Evolutionary conservation across 2,329 filamentous ascomycete genomes (phyloP).

Genomic region (Aspergillus unguis): DNA sequence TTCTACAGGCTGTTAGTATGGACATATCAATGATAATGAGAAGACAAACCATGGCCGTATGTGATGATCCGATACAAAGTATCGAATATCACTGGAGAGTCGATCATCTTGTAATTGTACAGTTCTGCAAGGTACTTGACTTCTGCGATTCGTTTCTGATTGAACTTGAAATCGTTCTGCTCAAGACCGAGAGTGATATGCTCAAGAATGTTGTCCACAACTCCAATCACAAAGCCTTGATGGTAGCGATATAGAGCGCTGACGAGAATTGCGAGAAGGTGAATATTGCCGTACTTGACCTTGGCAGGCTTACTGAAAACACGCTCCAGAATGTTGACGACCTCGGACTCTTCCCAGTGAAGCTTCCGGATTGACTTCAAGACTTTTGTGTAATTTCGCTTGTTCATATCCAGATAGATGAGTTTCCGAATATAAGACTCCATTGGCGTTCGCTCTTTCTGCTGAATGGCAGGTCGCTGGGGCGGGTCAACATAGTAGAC

Average conservation of each 20-base stretch:
- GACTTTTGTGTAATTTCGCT: conserved; percentile 88
- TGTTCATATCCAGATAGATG: conserved; percentile 89
- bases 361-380: conserved; percentile 91
- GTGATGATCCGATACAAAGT: conserved; percentile 91
- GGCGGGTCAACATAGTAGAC: conserved; percentile 98
- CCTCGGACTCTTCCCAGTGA: conserved; percentile 93
- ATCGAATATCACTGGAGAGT: conserved; percentile 93
- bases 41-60: conserved; percentile 72
- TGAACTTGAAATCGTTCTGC: conserved; percentile 95
- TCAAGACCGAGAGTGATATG: conserved; percentile 84
- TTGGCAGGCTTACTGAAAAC: conserved; percentile 95
- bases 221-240: conserved; percentile 81
- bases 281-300: conserved; percentile 96
- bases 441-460: conserved; percentile 91
- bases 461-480: conserved; percentile 86
- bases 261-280: conserved; percentile 84
- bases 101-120: conserved; percentile 96
- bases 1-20: conserved; percentile 42
- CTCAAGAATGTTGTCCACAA: conserved; percentile 89
- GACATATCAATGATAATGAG: neutral
- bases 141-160: conserved; percentile 89
- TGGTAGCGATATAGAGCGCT: conserved; percentile 90
- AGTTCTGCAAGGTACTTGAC: conserved; percentile 95
- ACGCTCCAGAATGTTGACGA: conserved; percentile 76
- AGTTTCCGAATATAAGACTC: conserved; percentile 91